Conservation (phyloP, 1,139 yeast species). For the Geotrichum klebahnii region DNA sequence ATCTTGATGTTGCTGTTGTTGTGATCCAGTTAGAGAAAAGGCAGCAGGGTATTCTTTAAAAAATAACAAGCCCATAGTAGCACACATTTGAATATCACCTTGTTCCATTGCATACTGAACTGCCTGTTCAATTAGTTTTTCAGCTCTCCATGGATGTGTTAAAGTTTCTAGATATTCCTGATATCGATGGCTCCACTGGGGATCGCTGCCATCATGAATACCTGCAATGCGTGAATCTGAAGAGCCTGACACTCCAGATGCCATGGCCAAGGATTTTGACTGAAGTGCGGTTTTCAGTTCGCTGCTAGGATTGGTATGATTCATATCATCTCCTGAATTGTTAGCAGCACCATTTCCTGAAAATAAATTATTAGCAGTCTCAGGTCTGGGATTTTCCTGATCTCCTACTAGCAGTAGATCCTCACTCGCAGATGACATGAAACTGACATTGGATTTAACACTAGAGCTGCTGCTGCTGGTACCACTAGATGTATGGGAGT, state of each 20-base stretch:
- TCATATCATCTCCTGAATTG: too few species aligned
- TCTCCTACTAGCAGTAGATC: neutral
- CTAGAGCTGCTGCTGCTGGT: neutral
- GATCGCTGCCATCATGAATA: too few species aligned
- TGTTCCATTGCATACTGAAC: conserved; percentile 55
- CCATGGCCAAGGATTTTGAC: too few species aligned
- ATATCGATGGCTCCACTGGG: too few species aligned
- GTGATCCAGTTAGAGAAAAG: conserved; percentile 26
- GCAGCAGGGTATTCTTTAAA: conserved; percentile 42
- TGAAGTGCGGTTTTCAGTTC: too few species aligned
- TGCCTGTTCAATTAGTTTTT: conserved; percentile 45
- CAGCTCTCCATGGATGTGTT: conserved; percentile 49
- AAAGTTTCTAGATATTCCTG: conserved; percentile 35
- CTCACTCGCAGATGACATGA: neutral
- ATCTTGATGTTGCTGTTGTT: conserved; percentile 13
- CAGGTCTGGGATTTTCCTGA: too few species aligned
- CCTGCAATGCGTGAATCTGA: too few species aligned
- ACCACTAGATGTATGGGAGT: neutral
- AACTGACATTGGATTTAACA: conserved; percentile 4
- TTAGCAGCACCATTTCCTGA: too few species aligned
- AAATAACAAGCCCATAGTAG: conserved; percentile 58
- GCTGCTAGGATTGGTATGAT: too few species aligned
- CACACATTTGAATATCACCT: conserved; percentile 63
- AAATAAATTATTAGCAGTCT: too few species aligned
- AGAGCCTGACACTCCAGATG: too few species aligned